These are phyloP conservation scores for Sordariomycetes sp. DNA, from an alignment of 2,329 filamentous ascomycete species.

Conservation along the genomic window DNA sequence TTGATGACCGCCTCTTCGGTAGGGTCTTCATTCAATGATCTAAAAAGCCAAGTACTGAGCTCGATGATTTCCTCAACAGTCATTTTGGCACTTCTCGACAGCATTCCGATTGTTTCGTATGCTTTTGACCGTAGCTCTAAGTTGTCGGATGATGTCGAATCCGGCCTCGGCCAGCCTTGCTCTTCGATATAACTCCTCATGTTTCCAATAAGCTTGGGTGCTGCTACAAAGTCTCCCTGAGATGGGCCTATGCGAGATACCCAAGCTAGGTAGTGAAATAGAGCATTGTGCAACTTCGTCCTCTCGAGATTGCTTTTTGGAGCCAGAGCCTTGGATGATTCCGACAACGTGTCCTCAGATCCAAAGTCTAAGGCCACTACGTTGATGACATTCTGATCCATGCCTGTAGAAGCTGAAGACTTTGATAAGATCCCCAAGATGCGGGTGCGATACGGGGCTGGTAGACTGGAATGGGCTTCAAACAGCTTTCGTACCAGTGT, in stretches of 20 bases:
- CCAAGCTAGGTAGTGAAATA: constrained; percentile 84
- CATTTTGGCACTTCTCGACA: constrained; percentile 57
- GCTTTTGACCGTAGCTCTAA: constrained; percentile 65
- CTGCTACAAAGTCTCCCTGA: constrained; percentile 53
- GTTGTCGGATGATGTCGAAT: constrained; percentile 49
- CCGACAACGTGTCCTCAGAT: constrained; percentile 13
- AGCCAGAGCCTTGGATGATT: constrained; percentile 11
- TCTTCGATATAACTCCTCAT: constrained; percentile 66
- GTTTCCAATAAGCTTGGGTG: constrained; percentile 56
- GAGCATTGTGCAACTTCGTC: constrained; percentile 68
- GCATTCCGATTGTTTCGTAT: constrained; percentile 82
- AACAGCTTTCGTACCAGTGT: constrained; percentile 58
- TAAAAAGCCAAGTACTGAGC: constrained; percentile 69
- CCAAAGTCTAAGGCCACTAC: constrained; percentile 60
- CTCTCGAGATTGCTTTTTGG: constrained; percentile 58
- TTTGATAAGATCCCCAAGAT: constrained; percentile 69
- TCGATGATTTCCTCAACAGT: constrained; percentile 41
- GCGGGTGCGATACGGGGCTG: constrained; percentile 66
- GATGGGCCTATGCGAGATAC: constrained; percentile 64
- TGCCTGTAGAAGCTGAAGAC: constrained; percentile 63
- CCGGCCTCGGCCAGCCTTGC: constrained; percentile 73
- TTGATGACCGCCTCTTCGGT: constrained; percentile 71
- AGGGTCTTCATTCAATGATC: constrained; percentile 70
- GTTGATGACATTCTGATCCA: constrained; percentile 56
- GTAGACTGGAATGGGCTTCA: constrained; percentile 61